Conservation (phyloP, 495 filamentous ascomycete species). For the Copromyces sp. region DNA sequence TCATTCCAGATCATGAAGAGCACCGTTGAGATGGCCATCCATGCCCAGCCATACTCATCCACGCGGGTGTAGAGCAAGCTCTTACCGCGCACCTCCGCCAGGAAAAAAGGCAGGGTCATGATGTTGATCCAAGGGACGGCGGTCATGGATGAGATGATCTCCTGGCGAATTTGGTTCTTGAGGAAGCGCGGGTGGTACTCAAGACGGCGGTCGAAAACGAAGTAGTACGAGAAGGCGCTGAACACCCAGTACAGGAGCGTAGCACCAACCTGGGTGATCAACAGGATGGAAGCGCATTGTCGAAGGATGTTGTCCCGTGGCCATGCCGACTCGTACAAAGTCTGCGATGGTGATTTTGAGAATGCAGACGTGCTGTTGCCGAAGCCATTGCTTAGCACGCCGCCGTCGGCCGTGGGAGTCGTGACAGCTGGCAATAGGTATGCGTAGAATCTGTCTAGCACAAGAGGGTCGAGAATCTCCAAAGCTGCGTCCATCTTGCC, state of each 20-base stretch:
- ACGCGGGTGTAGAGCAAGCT: slow-evolving; percentile 11
- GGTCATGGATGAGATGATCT: slow-evolving; percentile 11
- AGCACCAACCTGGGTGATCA: slow-evolving; percentile 14
- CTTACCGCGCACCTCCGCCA: slow-evolving; percentile 15
- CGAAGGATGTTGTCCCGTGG: slow-evolving; percentile 14
- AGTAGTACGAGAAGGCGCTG: slow-evolving; percentile 14
- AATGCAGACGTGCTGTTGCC: not conserved
- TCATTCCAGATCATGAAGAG: slow-evolving; percentile 18
- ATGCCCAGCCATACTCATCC: slow-evolving; percentile 11
- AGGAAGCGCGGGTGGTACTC: slow-evolving; percentile 17
- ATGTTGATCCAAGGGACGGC: slow-evolving; percentile 16
- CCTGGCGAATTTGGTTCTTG: slow-evolving; percentile 14
- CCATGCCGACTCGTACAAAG: slow-evolving; percentile 7
- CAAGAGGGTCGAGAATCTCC: slow-evolving; percentile 12
- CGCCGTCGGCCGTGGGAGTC: not conserved
- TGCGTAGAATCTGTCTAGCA: slow-evolving; percentile 14
- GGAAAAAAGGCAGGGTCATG: slow-evolving; percentile 12
- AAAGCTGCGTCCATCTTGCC: slow-evolving; percentile 10
- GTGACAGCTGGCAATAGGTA: slow-evolving; percentile 8
- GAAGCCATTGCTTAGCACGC: not conserved
- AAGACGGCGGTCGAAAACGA: slow-evolving; percentile 14
- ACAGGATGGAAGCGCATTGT: slow-evolving; percentile 10
- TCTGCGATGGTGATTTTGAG: not conserved
- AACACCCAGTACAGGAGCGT: slow-evolving; percentile 11
- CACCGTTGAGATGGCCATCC: slow-evolving; percentile 9